These are phyloP conservation scores for Neurospora sp. DNA, from an alignment of 495 filamentous ascomycete genomes.

Conservation along the genomic window DNA sequence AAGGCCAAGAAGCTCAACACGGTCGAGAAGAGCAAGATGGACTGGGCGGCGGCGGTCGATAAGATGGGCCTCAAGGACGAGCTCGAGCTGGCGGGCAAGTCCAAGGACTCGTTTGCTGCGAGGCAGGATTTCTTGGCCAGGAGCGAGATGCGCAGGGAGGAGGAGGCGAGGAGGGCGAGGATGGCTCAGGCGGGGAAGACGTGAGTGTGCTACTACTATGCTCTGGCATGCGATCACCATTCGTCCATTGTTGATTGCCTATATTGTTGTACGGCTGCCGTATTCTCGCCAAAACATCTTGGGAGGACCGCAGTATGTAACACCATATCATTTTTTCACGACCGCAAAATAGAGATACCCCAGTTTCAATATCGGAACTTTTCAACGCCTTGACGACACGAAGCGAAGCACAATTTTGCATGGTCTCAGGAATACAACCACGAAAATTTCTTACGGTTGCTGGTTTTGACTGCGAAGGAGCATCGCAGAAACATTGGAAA, in stretches of 20 bases:
- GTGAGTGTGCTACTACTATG: too few relatives aligned
- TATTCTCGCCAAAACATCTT: background rate
- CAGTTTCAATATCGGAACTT: background rate
- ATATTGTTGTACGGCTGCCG: background rate
- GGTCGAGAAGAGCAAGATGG: conserved; percentile 87
- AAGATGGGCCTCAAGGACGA: conserved; percentile 87
- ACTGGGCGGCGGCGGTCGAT: conserved; percentile 93
- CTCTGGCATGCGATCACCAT: background rate
- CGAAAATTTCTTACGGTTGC: background rate
- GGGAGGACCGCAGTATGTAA: background rate
- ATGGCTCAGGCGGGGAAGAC: conserved; percentile 35
- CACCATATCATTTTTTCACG: background rate
- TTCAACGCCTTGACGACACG: background rate
- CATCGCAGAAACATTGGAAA: background rate
- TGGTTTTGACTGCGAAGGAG: background rate
- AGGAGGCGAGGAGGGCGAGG: conserved; percentile 57
- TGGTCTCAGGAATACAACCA: background rate
- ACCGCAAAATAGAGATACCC: background rate
- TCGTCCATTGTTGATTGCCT: background rate
- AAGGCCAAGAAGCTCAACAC: conserved; percentile 84
- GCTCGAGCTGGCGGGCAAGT: conserved; percentile 71
- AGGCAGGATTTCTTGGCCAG: conserved; percentile 84
- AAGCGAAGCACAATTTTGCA: background rate
- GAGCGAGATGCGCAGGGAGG: conserved; percentile 67
- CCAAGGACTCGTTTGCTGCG: conserved; percentile 70